These are phyloP conservation scores for Crataegus laevigata DNA, from an alignment of 306 rosid genomes.

Conservation along the genomic window DNA sequence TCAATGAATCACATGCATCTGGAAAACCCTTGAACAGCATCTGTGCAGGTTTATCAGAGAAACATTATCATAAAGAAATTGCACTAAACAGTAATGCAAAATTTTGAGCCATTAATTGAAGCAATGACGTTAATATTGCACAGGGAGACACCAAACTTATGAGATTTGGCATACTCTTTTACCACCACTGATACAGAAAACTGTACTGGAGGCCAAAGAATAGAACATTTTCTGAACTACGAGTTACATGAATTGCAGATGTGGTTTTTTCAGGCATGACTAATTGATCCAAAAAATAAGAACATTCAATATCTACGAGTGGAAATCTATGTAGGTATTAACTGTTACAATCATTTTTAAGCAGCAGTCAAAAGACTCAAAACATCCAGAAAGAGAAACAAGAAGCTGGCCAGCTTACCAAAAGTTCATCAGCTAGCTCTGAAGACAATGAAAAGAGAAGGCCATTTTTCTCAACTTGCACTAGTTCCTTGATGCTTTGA, in stretches of 20 bases:
- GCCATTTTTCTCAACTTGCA: constrained; percentile 71
- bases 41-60: constrained; percentile 36
- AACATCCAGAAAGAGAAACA: not conserved
- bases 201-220: not conserved
- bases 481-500: constrained; percentile 80
- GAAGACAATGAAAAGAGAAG: constrained; percentile 85
- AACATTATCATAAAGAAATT: constrained; percentile 1
- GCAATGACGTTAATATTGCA: not conserved
- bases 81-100: not conserved
- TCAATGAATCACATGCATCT: constrained; percentile 49
- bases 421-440: constrained; percentile 88
- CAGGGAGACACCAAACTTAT: not conserved
- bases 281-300: no score
- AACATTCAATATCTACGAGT: not conserved
- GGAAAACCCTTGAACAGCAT: constrained; percentile 90
- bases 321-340: not conserved
- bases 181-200: not conserved
- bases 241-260: not conserved
- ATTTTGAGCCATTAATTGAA: not conserved
- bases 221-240: not conserved
- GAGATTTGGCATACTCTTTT: no score
- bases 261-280: not conserved
- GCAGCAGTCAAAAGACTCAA: not conserved
- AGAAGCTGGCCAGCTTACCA: constrained; percentile 43
- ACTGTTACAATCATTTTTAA: not conserved